Conservation (phyloP, 2,329 filamentous ascomycete species). For the Colletotrichum kahawae region DNA sequence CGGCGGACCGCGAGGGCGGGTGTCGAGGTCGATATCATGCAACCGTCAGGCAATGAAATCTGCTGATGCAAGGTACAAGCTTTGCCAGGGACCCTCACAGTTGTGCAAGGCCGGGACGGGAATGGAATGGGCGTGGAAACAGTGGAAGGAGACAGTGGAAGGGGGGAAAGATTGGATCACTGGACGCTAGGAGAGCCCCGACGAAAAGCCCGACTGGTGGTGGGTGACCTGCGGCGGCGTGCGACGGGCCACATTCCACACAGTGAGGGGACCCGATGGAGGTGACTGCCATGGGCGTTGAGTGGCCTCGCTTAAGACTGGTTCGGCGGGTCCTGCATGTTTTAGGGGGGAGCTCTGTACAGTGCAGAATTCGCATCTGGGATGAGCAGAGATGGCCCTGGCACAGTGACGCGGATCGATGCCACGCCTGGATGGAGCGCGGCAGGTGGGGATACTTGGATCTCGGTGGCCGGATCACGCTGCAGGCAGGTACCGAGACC, state of each 20-base stretch:
- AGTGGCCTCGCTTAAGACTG: neutral
- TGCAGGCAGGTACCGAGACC: constrained; percentile 19
- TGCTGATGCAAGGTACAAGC: constrained; percentile 24
- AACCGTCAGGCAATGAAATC: constrained; percentile 20
- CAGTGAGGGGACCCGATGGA: neutral
- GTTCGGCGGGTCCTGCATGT: neutral
- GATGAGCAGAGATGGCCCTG: neutral
- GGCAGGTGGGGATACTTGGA: constrained; percentile 8
- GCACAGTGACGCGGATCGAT: neutral
- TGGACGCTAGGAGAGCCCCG: neutral
- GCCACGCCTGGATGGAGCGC: neutral
- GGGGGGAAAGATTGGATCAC: constrained; percentile 9
- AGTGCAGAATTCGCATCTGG: neutral
- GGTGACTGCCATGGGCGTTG: neutral
- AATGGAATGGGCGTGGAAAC: constrained; percentile 4
- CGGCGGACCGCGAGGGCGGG: neutral
- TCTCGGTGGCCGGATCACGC: neutral
- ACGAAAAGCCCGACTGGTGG: neutral
- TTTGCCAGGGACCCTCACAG: constrained; percentile 16
- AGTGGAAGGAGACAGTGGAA: neutral
- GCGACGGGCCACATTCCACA: neutral
- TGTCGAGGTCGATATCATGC: constrained; percentile 13
- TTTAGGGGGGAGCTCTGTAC: neutral
- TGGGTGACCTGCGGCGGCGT: neutral
- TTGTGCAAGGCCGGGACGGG: constrained; percentile 1